These are phyloP conservation scores for Fusarium brevicatenulatum DNA, from an alignment of 2,329 filamentous ascomycete species.

Conservation along the genomic window DNA sequence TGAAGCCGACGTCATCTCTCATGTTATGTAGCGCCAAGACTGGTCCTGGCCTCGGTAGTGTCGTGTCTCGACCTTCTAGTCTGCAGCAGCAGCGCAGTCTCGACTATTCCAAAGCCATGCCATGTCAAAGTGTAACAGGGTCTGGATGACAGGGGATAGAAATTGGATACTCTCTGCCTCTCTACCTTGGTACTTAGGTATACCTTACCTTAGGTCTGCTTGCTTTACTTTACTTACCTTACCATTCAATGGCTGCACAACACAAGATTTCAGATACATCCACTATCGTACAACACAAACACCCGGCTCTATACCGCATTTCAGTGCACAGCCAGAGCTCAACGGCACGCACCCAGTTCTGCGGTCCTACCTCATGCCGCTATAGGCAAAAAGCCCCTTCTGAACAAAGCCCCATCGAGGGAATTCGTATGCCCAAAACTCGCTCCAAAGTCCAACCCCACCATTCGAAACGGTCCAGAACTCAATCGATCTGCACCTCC, in stretches of 20 bases:
- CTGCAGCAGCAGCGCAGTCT: conserved; percentile 13
- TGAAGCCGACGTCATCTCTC: conserved; percentile 27
- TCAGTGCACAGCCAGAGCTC: conserved; percentile 6
- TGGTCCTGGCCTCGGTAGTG: conserved; percentile 30
- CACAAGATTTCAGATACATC: background rate
- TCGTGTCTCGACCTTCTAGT: conserved; percentile 33
- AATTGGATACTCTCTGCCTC: background rate
- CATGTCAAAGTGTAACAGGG: conserved; percentile 21
- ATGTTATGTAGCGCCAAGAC: conserved; percentile 7
- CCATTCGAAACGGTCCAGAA: conserved; percentile 44
- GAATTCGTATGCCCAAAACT: conserved; percentile 31
- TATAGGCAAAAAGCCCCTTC: conserved; percentile 18
- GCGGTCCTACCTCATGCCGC: background rate
- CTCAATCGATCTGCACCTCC: conserved; percentile 45
- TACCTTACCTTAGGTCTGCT: background rate
- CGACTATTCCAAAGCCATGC: conserved; percentile 26
- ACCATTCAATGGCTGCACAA: background rate
- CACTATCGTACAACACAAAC: conserved; percentile 8
- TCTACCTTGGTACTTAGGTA: background rate
- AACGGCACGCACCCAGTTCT: conserved; percentile 2
- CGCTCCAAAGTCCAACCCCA: conserved; percentile 29
- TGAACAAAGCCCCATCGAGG: conserved; percentile 20
- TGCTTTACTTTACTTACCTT: background rate
- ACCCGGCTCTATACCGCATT: conserved; percentile 3
- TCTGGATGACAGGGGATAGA: conserved; percentile 16